phyloP scores from a whole-genome alignment of 2,329 filamentous ascomycete genomes.

The Botrytis squamosa region DNA sequence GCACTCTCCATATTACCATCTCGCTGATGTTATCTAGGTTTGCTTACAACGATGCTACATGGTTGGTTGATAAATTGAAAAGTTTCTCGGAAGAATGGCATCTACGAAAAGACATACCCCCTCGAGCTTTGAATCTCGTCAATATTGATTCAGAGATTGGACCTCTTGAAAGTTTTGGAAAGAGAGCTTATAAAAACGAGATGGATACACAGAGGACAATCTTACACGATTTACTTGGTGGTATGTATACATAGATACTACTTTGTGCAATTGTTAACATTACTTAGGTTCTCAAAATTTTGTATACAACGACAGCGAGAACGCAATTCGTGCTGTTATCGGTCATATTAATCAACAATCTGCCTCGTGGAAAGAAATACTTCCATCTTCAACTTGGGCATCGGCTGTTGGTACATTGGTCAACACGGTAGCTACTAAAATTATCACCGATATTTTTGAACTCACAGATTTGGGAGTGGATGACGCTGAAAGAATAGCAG shows the following conservation, averaged over 20 bases:
- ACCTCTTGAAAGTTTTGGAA: conserved; percentile 58
- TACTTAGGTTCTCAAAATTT: conserved; percentile 54
- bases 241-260: conserved; percentile 33
- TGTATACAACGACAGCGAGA: conserved; percentile 55
- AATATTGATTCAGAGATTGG: conserved; percentile 60
- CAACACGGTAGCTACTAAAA: conserved; percentile 58
- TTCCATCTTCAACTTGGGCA: conserved; percentile 60
- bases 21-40: conserved; percentile 46
- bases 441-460: conserved; percentile 63
- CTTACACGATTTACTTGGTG: conserved; percentile 60
- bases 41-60: conserved; percentile 66
- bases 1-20: background rate
- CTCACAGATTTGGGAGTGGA: conserved; percentile 61
- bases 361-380: conserved; percentile 55
- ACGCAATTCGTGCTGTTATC: conserved; percentile 54
- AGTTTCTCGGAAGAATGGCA: conserved; percentile 54
- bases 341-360: conserved; percentile 54
- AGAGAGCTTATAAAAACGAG: conserved; percentile 60
- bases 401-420: conserved; percentile 61
- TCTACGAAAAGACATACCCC: conserved; percentile 50
- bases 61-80: conserved; percentile 57
- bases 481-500: conserved; percentile 61
- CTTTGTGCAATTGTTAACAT: conserved; percentile 13
- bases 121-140: conserved; percentile 53
- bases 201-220: conserved; percentile 60